These are phyloP conservation scores for Mariannaea sp. DNA, from an alignment of 2,329 filamentous ascomycete genomes.

Conservation along the genomic window DNA sequence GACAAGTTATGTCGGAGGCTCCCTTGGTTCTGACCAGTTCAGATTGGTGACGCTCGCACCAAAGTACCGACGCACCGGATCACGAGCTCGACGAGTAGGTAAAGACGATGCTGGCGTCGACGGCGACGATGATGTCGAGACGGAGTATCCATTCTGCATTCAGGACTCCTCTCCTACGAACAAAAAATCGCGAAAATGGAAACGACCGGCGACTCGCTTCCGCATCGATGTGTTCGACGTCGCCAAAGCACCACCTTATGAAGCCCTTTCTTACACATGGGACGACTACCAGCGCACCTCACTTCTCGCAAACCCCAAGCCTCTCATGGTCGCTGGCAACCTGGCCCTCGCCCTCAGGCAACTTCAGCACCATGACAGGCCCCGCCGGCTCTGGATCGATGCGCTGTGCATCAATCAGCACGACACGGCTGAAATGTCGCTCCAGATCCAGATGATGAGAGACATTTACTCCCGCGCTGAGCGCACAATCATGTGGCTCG, in stretches of 20 bases:
- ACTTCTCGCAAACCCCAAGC: not conserved
- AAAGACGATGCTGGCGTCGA: too few relatives aligned
- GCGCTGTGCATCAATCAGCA: slow-evolving; percentile 8
- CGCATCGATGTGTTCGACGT: slow-evolving; percentile 9
- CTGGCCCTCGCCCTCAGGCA: slow-evolving; percentile 1
- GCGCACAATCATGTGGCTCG: slow-evolving; percentile 10
- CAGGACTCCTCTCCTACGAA: not conserved
- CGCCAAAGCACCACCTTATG: slow-evolving; percentile 2
- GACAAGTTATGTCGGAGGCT: not conserved
- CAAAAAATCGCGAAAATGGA: not conserved
- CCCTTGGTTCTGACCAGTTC: slow-evolving; percentile 1
- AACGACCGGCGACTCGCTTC: not conserved
- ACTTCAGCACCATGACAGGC: slow-evolving; percentile 1
- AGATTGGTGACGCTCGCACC: slow-evolving; percentile 6
- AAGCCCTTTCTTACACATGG: slow-evolving; percentile 6
- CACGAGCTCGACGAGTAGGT: not conserved
- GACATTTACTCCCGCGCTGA: slow-evolving; percentile 9
- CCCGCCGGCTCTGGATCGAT: slow-evolving; percentile 9
- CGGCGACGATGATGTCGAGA: not conserved
- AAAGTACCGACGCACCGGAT: not conserved
- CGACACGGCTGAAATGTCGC: slow-evolving; percentile 6
- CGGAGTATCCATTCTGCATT: slow-evolving; percentile 1
- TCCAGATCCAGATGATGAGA: slow-evolving; percentile 7
- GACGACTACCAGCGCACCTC: slow-evolving; percentile 11
- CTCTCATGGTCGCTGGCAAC: slow-evolving; percentile 6